These are phyloP conservation scores for Phlyctochytrium arcticum DNA, from an alignment of 192 early-diverging fungal species.

Conservation along the genomic window DNA sequence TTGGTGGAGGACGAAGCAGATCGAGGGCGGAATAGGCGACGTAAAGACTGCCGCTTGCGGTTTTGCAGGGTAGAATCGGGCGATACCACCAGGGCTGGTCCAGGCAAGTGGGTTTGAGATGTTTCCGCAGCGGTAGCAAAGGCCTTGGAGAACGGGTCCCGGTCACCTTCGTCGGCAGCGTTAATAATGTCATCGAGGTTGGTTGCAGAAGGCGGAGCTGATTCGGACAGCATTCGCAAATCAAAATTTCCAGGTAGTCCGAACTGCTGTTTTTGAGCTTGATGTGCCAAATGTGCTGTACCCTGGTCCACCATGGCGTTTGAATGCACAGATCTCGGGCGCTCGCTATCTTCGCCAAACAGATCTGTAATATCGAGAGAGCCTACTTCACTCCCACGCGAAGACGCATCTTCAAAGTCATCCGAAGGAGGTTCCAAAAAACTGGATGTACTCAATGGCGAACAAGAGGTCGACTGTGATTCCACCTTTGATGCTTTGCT, in stretches of 20 bases:
- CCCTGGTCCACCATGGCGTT: not conserved
- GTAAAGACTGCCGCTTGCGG: not conserved
- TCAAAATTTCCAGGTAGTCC: not conserved
- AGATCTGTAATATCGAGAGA: conserved; percentile 24
- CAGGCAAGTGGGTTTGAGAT: conserved; percentile 1
- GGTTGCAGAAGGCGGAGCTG: not conserved
- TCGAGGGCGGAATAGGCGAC: conserved; percentile 1
- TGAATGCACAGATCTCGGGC: too few species aligned
- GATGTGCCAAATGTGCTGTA: not conserved
- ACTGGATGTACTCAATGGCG: too few species aligned
- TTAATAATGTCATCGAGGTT: not conserved
- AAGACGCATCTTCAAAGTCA: not conserved
- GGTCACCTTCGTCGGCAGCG: not conserved
- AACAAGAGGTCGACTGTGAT: not conserved
- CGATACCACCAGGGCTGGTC: not conserved
- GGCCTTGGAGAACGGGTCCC: not conserved
- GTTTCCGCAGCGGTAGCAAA: conserved; percentile 20
- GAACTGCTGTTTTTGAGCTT: not conserved
- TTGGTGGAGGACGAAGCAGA: not conserved
- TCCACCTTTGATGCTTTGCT: not conserved
- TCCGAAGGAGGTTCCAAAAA: not conserved
- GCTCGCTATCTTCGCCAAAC: too few species aligned
- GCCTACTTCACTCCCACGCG: not conserved
- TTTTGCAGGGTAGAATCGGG: not conserved
- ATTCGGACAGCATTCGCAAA: not conserved